Evolutionary conservation across 2,329 filamentous ascomycete species (phyloP).

Genomic region (Pseudogymnoascus pannorum): DNA sequence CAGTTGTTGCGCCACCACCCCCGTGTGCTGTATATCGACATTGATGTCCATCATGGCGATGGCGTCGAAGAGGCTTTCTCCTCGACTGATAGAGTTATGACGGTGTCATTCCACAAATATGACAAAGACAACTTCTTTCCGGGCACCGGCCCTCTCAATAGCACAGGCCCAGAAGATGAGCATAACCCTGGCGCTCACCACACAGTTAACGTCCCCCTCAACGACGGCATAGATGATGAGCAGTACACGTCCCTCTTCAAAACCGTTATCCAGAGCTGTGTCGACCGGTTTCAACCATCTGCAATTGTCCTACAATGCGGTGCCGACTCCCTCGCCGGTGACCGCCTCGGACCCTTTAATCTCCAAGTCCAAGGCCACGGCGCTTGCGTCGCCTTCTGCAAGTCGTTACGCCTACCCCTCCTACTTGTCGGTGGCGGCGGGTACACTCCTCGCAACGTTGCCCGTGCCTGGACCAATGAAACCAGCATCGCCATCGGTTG

Average conservation of each 20-base stretch:
- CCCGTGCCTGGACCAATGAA: conserved; percentile 93
- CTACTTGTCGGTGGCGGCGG: conserved; percentile 91
- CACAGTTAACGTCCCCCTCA: conserved; percentile 80
- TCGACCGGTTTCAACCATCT: conserved; percentile 77
- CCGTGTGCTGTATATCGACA: conserved; percentile 89
- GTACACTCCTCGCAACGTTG: conserved; percentile 94
- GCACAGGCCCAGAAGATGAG: conserved; percentile 75
- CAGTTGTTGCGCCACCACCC: conserved; percentile 76
- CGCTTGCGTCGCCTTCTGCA: conserved; percentile 83
- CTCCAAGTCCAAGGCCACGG: conserved; percentile 93
- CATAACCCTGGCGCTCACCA: conserved; percentile 85
- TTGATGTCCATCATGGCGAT: conserved; percentile 87
- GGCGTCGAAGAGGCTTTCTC: conserved; percentile 89
- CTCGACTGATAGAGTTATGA: conserved; percentile 83
- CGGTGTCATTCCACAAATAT: conserved; percentile 94
- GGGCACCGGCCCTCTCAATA: conserved; percentile 78
- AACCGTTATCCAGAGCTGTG: conserved; percentile 67
- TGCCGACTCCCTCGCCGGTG: conserved; percentile 87
- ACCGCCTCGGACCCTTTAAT: conserved; percentile 91
- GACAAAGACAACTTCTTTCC: conserved; percentile 80
- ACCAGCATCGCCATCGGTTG: conserved; percentile 81
- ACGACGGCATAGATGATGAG: conserved; percentile 84
- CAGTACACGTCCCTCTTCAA: conserved; percentile 85
- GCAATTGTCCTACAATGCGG: conserved; percentile 95
- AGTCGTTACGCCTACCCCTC: conserved; percentile 70